Percentiles rank a stretch among this genome's conserved stretches.
Conservation (phyloP, 169 alveolate species). For the Plasmodium fragile region DNA sequence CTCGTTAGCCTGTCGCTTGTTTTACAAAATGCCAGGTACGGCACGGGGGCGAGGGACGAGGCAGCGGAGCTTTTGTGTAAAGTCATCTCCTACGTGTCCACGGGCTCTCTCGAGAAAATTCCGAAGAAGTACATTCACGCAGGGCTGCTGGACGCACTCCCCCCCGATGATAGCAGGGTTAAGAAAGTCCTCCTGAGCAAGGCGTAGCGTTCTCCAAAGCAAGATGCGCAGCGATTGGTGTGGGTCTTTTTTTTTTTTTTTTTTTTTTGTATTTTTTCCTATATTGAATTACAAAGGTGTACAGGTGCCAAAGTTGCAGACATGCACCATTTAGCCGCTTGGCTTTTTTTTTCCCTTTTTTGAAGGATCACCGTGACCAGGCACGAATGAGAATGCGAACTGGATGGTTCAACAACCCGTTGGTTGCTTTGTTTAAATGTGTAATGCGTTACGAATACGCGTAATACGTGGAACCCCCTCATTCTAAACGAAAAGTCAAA, state of each 20-base stretch:
- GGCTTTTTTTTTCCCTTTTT: not conserved
- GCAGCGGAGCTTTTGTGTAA: conserved; percentile 4
- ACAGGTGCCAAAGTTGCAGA: not conserved
- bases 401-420: too few species aligned
- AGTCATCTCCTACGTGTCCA: conserved; percentile 20
- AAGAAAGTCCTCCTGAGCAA: conserved; percentile 26
- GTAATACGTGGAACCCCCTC: too few species aligned
- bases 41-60: conserved; percentile 21
- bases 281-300: not conserved
- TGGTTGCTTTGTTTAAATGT: too few species aligned
- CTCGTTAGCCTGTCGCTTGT: conserved; percentile 50
- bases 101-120: conserved; percentile 17
- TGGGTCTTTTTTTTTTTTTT: not conserved
- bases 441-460: too few species aligned
- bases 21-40: conserved; percentile 35
- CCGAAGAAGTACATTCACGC: conserved; percentile 43
- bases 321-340: not conserved
- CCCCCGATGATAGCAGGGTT: conserved; percentile 13
- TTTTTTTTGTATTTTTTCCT: not conserved
- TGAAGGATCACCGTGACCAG: too few species aligned
- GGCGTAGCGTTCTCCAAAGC: conserved; percentile 22
- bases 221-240: not conserved
- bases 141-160: conserved; percentile 14
- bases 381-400: too few species aligned
- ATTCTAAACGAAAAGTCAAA: too few species aligned